Evolutionary conservation across 176 grass and related monocot species (phyloP).

Genomic region (Cenchrus fungigraminus): DNA sequence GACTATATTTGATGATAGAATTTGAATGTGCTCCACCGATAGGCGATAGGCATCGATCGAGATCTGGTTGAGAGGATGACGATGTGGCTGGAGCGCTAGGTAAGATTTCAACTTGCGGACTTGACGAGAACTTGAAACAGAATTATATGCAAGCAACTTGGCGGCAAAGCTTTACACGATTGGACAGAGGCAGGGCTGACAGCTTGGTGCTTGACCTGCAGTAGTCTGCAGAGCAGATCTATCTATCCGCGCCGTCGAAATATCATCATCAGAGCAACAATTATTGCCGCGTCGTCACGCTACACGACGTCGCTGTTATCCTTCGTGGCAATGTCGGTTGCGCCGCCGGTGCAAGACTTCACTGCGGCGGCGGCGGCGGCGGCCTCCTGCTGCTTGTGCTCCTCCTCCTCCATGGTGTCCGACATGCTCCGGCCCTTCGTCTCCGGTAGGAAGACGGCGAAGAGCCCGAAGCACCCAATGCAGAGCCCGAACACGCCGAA

Average conservation of each 20-base stretch:
- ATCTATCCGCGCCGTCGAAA: neutral
- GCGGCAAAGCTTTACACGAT: neutral
- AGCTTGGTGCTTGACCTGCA: neutral
- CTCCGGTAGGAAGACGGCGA: constrained; percentile 68
- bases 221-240: neutral
- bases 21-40: neutral
- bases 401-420: constrained; percentile 97
- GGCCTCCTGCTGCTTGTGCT: constrained; percentile 38
- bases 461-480: constrained; percentile 59
- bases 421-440: constrained; percentile 70
- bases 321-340: neutral
- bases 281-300: neutral
- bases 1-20: too few relatives aligned
- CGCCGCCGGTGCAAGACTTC: neutral
- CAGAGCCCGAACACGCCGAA: constrained; percentile 76
- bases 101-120: too few relatives aligned
- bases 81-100: too few relatives aligned
- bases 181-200: neutral
- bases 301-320: constrained; percentile 38
- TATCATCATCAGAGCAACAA: neutral
- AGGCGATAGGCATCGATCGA: neutral
- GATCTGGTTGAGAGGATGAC: neutral
- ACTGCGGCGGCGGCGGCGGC: constrained; percentile 2
- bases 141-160: constrained; percentile 22
- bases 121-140: neutral